Base-by-base conservation (phyloP, 2,329 filamentous ascomycete species). In the Aspergillus sp. region DNA sequence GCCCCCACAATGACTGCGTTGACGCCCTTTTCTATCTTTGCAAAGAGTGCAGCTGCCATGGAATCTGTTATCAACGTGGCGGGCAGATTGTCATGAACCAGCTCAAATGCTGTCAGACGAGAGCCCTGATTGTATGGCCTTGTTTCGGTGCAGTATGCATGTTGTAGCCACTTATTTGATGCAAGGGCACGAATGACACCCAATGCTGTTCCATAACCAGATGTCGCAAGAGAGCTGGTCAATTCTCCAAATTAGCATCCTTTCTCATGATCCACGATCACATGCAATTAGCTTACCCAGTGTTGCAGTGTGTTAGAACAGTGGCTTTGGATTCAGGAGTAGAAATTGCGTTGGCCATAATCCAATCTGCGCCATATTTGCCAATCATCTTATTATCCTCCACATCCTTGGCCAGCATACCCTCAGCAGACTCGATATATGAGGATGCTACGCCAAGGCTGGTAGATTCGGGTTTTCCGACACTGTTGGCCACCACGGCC, bases 301-400 rank as follows among this genome's bases (percentile, higher is more conserved):
- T 99, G 76, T 99, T 99, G 82, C 95, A 99, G 77, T 99, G 96
- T 11, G 95, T 99, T 66, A 99, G 79, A 49, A 99, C 89, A n/a
- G 91, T 91, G 52, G 96, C 79, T 65, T 82, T 81, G 67, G 77
- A 81, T 83, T 74, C 63, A 82, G 73, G 72, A 82, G 76, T 66
- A 77, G 51, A 80, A 39, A 63, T 77, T 70, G 72, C 70, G 67
- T 91, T 86, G 46, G 82, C 78, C 58, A 86, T 77, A 36, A 99
- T 88, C 91, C 95, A 99, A 64, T 87, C 83, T 0, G 92, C 91
- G 45, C 95, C 95, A 73, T 90, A 82, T 60, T 87, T 83, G 53
- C 95, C 95, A 73, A 99, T 98, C 26, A 85, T 84, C 64, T 90
- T 83, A 75, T 99, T 99, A 67, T 95, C 95, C 65, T 88, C 81